A percentile compares a stretch with the other conserved stretches of the same genome.
Evolutionary conservation across 805 yeast genomes (phyloP).

Genomic region (Pichia nanzhaoensis): DNA sequence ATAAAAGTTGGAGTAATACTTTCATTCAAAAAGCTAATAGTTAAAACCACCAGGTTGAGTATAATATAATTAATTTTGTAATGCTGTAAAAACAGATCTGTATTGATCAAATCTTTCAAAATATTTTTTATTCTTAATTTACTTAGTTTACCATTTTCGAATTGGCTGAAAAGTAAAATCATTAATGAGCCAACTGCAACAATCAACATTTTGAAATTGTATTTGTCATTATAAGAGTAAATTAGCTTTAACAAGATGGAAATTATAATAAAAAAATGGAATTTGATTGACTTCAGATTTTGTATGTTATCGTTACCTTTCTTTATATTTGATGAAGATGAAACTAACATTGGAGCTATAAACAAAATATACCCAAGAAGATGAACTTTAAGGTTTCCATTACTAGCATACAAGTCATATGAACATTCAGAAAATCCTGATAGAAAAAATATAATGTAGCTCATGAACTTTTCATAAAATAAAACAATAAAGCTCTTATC

Average conservation of each 20-base stretch:
- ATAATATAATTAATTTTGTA: conserved; percentile 22
- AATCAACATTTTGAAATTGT: conserved; percentile 27
- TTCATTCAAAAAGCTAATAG: conserved; percentile 13
- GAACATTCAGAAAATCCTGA: conserved; percentile 8
- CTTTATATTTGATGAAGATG: background rate
- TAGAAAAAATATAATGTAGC: conserved; percentile 14
- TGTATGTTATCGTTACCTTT: background rate
- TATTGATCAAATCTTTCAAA: conserved; percentile 19
- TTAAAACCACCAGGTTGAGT: conserved; percentile 11
- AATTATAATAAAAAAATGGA: background rate
- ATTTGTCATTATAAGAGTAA: conserved; percentile 12
- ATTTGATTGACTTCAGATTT: background rate
- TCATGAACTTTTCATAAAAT: conserved; percentile 16
- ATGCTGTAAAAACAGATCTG: conserved; percentile 18
- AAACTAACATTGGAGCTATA: conserved; percentile 1
- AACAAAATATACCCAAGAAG: conserved; percentile 9
- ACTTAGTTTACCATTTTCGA: conserved; percentile 18
- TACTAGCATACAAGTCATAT: conserved; percentile 1
- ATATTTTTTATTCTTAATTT: conserved; percentile 9
- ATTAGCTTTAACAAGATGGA: conserved; percentile 10
- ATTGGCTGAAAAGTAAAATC: conserved; percentile 26
- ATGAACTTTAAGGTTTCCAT: background rate
- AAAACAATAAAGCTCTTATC: conserved; percentile 7
- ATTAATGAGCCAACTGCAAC: conserved; percentile 27
- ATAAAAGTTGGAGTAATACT: conserved; percentile 9